Conservation (phyloP, 768 basidiomycete species). For the Harrya chromipes region DNA sequence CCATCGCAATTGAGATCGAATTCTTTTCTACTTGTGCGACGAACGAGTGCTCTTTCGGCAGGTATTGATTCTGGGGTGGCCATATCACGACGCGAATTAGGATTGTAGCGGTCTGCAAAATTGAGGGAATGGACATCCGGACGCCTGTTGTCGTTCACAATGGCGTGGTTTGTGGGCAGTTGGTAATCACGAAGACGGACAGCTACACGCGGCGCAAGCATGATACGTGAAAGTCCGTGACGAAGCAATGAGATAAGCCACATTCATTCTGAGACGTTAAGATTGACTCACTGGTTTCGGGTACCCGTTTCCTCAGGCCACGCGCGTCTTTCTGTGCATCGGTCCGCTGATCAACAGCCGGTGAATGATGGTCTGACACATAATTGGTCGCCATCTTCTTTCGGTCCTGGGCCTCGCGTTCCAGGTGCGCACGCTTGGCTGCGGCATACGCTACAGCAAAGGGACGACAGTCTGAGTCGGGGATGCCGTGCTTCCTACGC, state of each 20-base stretch:
- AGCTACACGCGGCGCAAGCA: constrained; percentile 23
- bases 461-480: constrained; percentile 76
- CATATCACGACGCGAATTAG: constrained; percentile 19
- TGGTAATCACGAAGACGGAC: constrained; percentile 19
- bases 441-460: constrained; percentile 89
- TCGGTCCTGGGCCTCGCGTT: constrained; percentile 44
- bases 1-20: constrained; percentile 21
- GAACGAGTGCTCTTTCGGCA: constrained; percentile 20
- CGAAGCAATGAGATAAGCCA: constrained; percentile 27
- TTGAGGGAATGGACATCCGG: constrained; percentile 21
- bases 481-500: constrained; percentile 78
- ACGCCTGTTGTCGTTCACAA: constrained; percentile 17
- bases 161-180: constrained; percentile 12
- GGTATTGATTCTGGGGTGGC: constrained; percentile 7
- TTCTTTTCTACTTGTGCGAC: constrained; percentile 33
- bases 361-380: constrained; percentile 22
- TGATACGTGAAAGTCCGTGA: constrained; percentile 19
- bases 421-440: constrained; percentile 53
- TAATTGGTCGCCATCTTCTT: constrained; percentile 28
- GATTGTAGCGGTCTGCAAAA: constrained; percentile 39
- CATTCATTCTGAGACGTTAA: constrained; percentile 16
- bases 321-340: constrained; percentile 35
- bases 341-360: constrained; percentile 29
- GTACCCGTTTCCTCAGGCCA: constrained; percentile 41
- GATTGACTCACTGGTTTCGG: constrained; percentile 44